phyloP scores from a whole-genome alignment of 768 basidiomycete species.

The Rhizopogon vesiculosus region DNA sequence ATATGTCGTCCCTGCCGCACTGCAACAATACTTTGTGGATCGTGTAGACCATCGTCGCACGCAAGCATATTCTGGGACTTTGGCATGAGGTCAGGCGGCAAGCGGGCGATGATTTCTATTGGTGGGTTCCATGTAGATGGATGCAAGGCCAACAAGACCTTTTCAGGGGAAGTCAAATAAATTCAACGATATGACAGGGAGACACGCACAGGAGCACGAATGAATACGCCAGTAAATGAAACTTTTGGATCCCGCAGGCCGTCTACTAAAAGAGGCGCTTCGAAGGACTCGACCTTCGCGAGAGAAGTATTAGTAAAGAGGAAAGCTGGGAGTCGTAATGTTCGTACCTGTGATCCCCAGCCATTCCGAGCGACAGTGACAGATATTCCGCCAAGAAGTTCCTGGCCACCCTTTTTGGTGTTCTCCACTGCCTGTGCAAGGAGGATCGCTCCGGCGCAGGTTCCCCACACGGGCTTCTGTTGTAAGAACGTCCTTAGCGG shows the following conservation, averaged over 20 bases:
- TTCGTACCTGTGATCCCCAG: conserved; percentile 84
- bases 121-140: conserved; percentile 46
- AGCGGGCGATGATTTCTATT: conserved; percentile 65
- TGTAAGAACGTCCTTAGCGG: conserved; percentile 72
- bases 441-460: conserved; percentile 93
- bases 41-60: conserved; percentile 38
- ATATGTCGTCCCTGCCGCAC: conserved; percentile 80
- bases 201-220: conserved; percentile 78
- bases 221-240: conserved; percentile 84
- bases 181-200: background rate
- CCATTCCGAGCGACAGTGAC: conserved; percentile 84
- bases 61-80: conserved; percentile 32
- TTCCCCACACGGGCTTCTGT: conserved; percentile 85
- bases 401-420: conserved; percentile 84
- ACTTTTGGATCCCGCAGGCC: conserved; percentile 53
- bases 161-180: background rate
- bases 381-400: conserved; percentile 76
- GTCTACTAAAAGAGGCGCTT: conserved; percentile 64
- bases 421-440: conserved; percentile 71
- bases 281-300: conserved; percentile 83
- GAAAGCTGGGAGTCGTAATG: background rate
- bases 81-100: conserved; percentile 51
- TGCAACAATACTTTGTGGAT: conserved; percentile 73
- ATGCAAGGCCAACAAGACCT: conserved; percentile 62
- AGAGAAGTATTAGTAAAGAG: background rate